Percentiles rank a stretch among this genome's conserved stretches.
phyloP scores from a whole-genome alignment of 768 basidiomycete species.

The Suillus clintonianus region DNA sequence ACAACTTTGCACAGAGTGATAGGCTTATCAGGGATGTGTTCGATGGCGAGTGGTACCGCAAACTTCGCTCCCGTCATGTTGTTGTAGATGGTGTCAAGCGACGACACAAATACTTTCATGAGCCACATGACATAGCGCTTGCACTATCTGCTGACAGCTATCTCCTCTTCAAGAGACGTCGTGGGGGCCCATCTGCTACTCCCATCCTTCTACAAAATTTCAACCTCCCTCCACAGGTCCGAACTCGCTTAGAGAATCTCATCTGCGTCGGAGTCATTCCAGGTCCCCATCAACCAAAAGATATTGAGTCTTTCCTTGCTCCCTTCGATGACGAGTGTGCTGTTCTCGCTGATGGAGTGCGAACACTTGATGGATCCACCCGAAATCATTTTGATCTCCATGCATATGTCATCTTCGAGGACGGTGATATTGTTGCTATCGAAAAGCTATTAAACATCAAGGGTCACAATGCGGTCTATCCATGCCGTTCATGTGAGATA shows the following conservation, averaged over 20 bases:
- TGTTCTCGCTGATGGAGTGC: constrained; percentile 12
- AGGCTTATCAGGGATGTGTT: constrained; percentile 23
- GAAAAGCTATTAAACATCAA: constrained; percentile 33
- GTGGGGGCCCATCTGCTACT: constrained; percentile 33
- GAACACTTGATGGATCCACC: constrained; percentile 5
- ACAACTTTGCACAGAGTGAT: not conserved
- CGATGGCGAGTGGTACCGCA: constrained; percentile 34
- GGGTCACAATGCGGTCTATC: constrained; percentile 35
- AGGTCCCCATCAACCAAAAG: constrained; percentile 34
- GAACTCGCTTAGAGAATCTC: constrained; percentile 16
- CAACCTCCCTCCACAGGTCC: constrained; percentile 41
- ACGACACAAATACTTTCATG: constrained; percentile 35
- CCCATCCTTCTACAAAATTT: constrained; percentile 43
- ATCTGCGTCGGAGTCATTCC: constrained; percentile 34
- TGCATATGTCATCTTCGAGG: constrained; percentile 22
- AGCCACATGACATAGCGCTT: constrained; percentile 42
- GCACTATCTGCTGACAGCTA: constrained; percentile 46
- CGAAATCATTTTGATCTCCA: constrained; percentile 12
- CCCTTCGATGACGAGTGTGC: constrained; percentile 18
- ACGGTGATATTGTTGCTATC: constrained; percentile 37
- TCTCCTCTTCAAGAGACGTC: constrained; percentile 34
- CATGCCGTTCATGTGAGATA: constrained; percentile 37
- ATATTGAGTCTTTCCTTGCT: constrained; percentile 35
- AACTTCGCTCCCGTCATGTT: constrained; percentile 26
- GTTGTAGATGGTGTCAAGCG: constrained; percentile 24